phyloP scores from a whole-genome alignment of 805 yeast species.

The Lipomyces sp. region DNA sequence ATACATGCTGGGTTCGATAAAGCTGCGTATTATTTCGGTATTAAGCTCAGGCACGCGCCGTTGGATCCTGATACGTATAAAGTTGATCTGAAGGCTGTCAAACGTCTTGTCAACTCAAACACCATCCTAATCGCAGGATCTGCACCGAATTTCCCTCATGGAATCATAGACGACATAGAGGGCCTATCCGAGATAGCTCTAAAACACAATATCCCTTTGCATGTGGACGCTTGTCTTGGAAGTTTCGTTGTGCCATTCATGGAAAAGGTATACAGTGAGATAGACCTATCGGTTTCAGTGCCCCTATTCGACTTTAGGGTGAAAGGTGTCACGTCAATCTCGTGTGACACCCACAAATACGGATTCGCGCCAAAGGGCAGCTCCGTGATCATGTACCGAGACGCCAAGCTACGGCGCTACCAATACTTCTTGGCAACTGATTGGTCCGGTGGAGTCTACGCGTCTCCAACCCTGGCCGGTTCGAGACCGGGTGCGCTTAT shows the following conservation, averaged over 20 bases:
- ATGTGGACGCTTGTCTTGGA: conserved; percentile 95
- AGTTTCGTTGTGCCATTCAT: conserved; percentile 86
- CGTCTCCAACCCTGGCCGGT: conserved; percentile 96
- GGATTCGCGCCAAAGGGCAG: conserved; percentile 99
- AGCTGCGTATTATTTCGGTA: conserved; percentile 88
- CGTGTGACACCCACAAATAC: conserved; percentile 99
- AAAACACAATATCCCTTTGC: conserved; percentile 78
- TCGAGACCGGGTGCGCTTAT: conserved; percentile 95
- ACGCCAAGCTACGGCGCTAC: conserved; percentile 64
- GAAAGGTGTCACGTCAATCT: conserved; percentile 91
- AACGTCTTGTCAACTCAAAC: conserved; percentile 69
- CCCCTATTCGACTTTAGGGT: conserved; percentile 82
- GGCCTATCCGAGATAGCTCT: conserved; percentile 67
- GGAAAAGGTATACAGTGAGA: conserved; percentile 61
- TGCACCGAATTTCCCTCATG: conserved; percentile 97
- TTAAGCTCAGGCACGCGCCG: conserved; percentile 80
- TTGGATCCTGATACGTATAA: conserved; percentile 68
- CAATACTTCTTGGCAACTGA: conserved; percentile 84
- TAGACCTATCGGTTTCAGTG: conserved; percentile 39
- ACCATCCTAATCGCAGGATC: conserved; percentile 89
- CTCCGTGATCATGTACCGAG: conserved; percentile 87
- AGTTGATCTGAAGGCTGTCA: conserved; percentile 68
- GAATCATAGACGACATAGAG: conserved; percentile 88
- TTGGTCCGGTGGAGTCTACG: conserved; percentile 96
- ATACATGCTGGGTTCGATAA: conserved; percentile 95